These are phyloP conservation scores for Trichosporon asahii DNA, from an alignment of 1,284 basidiomycete genomes.

Conservation along the genomic window DNA sequence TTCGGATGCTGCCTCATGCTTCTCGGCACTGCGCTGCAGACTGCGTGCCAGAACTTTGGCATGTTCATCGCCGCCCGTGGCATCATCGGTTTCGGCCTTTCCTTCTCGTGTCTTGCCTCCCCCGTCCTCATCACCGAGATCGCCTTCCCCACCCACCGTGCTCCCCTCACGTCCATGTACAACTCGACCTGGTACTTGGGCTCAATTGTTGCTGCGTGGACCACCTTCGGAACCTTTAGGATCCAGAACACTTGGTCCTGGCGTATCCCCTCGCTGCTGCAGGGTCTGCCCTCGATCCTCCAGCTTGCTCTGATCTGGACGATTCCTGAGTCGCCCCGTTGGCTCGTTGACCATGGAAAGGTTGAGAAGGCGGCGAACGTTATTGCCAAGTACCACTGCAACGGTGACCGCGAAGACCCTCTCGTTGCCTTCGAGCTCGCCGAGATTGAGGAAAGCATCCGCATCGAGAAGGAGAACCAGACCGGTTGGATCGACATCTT, in stretches of 20 bases:
- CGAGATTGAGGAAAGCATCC: slow-evolving; percentile 48
- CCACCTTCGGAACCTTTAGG: slow-evolving; percentile 35
- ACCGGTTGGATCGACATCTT: slow-evolving; percentile 52
- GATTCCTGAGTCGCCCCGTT: slow-evolving; percentile 32
- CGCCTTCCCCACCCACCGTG: slow-evolving; percentile 71
- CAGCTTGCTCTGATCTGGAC: slow-evolving; percentile 24
- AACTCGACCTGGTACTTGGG: slow-evolving; percentile 31
- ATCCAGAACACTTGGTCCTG: slow-evolving; percentile 37
- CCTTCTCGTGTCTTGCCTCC: slow-evolving; percentile 56
- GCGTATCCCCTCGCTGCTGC: slow-evolving; percentile 53
- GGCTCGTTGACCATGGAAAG: slow-evolving; percentile 28
- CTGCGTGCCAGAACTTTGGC: slow-evolving; percentile 58
- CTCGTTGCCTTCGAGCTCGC: slow-evolving; percentile 46
- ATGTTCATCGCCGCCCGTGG: slow-evolving; percentile 59
- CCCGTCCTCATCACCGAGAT: slow-evolving; percentile 73
- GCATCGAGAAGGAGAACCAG: slow-evolving; percentile 23
- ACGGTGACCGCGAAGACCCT: slow-evolving; percentile 34
- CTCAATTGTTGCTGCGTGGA: slow-evolving; percentile 22
- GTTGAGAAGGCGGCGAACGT: slow-evolving; percentile 61
- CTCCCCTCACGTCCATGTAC: slow-evolving; percentile 48
- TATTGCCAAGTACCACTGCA: slow-evolving; percentile 76
- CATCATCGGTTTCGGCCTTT: slow-evolving; percentile 63
- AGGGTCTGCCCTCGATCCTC: slow-evolving; percentile 48
- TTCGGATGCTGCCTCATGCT: slow-evolving; percentile 29
- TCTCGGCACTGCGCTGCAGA: slow-evolving; percentile 37